Evolutionary conservation across 108 stramenopile species (phyloP).

Genomic region (Fragilaria crotonensis): DNA sequence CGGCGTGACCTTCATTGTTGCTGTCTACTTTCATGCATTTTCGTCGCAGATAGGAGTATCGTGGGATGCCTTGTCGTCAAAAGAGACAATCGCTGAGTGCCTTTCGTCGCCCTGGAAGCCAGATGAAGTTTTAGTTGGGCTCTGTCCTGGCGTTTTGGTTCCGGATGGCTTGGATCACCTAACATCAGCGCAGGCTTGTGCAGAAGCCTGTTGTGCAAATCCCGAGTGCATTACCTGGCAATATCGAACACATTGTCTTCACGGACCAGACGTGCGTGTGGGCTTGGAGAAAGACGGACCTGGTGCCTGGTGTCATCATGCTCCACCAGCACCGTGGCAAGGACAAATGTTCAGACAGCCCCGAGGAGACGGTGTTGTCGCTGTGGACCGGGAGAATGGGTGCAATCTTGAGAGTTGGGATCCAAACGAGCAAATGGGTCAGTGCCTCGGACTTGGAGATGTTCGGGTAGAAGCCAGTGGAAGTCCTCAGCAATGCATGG

Average conservation of each 20-base stretch:
- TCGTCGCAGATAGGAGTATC: no score
- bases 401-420: no score
- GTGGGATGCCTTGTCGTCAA: no score
- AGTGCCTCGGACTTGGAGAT: slow-evolving; percentile 52
- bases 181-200: slow-evolving; percentile 21
- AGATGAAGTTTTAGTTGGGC: slow-evolving; percentile 29
- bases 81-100: slow-evolving; percentile 29
- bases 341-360: slow-evolving; percentile 43
- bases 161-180: slow-evolving; percentile 10
- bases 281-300: slow-evolving; percentile 48
- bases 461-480: slow-evolving; percentile 22
- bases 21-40: no score
- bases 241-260: slow-evolving; percentile 37
- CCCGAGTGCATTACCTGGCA: slow-evolving; percentile 41
- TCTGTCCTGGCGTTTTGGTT: slow-evolving; percentile 30
- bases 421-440: slow-evolving; percentile 39
- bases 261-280: slow-evolving; percentile 36
- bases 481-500: slow-evolving; percentile 30
- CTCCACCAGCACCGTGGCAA: slow-evolving; percentile 36
- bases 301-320: slow-evolving; percentile 40
- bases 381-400: slow-evolving; percentile 18
- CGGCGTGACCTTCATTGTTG: no score
- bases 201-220: slow-evolving; percentile 26
- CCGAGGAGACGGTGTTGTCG: slow-evolving; percentile 10
- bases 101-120: slow-evolving; percentile 33